A percentile compares a stretch with the other conserved stretches of the same genome.
Conservation (phyloP, 2,329 filamentous ascomycete genomes). For the Dothideomycetes sp. region DNA sequence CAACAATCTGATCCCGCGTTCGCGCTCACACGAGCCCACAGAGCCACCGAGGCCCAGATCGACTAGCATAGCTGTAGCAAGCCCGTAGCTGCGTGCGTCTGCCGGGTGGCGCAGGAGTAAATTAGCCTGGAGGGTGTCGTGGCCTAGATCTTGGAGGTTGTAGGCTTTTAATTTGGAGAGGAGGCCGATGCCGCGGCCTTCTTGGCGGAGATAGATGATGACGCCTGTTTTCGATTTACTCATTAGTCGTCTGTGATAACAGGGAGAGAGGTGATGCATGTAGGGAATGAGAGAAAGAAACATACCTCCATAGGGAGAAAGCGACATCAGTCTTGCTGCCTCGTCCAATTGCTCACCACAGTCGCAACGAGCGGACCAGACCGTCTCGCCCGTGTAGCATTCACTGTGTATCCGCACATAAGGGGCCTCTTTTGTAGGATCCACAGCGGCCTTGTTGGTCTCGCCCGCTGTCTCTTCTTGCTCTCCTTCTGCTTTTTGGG, state of each 20-base stretch:
- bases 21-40: constrained; percentile 12
- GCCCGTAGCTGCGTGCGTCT: constrained; percentile 84
- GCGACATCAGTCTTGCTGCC: constrained; percentile 74
- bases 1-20: constrained; percentile 66
- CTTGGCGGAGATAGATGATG: constrained; percentile 90
- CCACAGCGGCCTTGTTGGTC: background rate
- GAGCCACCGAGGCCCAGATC: constrained; percentile 61
- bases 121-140: constrained; percentile 97
- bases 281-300: constrained; percentile 3
- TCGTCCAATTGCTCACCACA: constrained; percentile 97
- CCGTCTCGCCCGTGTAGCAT: constrained; percentile 97
- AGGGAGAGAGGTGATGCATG: background rate
- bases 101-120: constrained; percentile 82
- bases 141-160: constrained; percentile 90
- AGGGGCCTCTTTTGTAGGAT: constrained; percentile 38
- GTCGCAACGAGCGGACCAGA: constrained; percentile 95
- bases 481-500: constrained; percentile 1
- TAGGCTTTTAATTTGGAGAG: constrained; percentile 96
- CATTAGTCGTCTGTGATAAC: constrained; percentile 20
- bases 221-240: constrained; percentile 66
- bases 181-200: constrained; percentile 88
- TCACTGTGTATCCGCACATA: constrained; percentile 94
- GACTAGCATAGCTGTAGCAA: constrained; percentile 89
- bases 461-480: constrained; percentile 2
- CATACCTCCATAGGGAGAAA: constrained; percentile 4